Evolutionary conservation across 2,329 filamentous ascomycete genomes (phyloP).

Genomic region (Nemania sp.): DNA sequence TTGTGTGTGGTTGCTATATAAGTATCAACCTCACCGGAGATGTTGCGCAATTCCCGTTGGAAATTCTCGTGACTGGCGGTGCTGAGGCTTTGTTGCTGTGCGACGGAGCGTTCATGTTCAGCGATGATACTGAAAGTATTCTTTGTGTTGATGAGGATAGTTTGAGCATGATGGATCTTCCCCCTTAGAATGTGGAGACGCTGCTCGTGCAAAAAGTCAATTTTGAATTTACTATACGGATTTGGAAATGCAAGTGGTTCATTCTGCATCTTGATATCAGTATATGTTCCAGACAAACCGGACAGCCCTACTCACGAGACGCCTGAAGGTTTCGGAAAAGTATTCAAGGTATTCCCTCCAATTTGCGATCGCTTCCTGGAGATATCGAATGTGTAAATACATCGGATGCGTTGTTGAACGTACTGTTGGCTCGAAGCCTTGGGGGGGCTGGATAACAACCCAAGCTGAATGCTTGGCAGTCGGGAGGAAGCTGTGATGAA

Average conservation of each 20-base stretch:
- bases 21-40: conserved; percentile 9
- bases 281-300: no score
- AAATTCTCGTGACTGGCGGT: conserved; percentile 1
- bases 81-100: neutral
- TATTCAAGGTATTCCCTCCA: conserved; percentile 27
- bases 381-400: conserved; percentile 18
- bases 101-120: neutral
- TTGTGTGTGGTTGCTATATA: conserved; percentile 14
- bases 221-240: conserved; percentile 9
- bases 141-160: conserved; percentile 8
- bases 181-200: conserved; percentile 8
- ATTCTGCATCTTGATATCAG: neutral
- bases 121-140: neutral
- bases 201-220: conserved; percentile 15
- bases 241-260: conserved; percentile 14
- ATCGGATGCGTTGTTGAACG: conserved; percentile 6
- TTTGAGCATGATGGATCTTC: conserved; percentile 10
- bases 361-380: conserved; percentile 3
- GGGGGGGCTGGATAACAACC: conserved; percentile 23
- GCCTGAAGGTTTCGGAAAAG: neutral
- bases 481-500: conserved; percentile 12
- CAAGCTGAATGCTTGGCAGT: neutral
- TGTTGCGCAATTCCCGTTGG: conserved; percentile 3
- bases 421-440: neutral
- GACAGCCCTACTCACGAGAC: neutral